These are phyloP conservation scores for Yamadazyma olivae DNA, from an alignment of 805 yeast genomes.

Conservation along the genomic window DNA sequence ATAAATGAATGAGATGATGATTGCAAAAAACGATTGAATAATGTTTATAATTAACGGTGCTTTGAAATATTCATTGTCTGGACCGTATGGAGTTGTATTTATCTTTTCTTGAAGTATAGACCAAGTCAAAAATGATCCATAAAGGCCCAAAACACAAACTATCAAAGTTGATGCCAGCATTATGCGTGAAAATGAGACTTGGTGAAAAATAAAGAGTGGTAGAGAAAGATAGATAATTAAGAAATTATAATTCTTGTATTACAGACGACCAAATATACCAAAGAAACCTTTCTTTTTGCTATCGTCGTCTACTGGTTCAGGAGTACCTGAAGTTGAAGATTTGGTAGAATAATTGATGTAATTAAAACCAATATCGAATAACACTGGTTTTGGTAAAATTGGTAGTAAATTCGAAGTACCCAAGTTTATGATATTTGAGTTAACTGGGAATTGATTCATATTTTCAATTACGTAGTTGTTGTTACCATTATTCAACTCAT, in stretches of 20 bases:
- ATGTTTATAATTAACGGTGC: constrained; percentile 78
- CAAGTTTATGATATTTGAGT: constrained; percentile 21
- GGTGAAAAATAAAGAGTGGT: not conserved
- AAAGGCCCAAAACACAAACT: constrained; percentile 59
- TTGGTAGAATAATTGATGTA: constrained; percentile 51
- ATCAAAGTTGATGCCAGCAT: constrained; percentile 20
- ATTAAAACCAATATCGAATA: constrained; percentile 88
- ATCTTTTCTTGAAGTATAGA: constrained; percentile 88
- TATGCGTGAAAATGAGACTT: not conserved
- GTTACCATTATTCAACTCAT: constrained; percentile 15
- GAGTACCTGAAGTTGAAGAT: constrained; percentile 11
- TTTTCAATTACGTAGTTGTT: constrained; percentile 39
- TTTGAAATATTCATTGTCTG: constrained; percentile 48
- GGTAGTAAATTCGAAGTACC: constrained; percentile 43
- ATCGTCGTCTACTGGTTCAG: constrained; percentile 13
- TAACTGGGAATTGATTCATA: constrained; percentile 35
- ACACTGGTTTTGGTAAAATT: constrained; percentile 78
- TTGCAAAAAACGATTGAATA: constrained; percentile 72
- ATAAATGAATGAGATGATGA: constrained; percentile 62
- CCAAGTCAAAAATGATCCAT: constrained; percentile 87
- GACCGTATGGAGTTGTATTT: constrained; percentile 70
- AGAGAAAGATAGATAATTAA: too few relatives aligned
- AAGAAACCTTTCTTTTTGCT: constrained; percentile 60
- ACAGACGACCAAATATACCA: constrained; percentile 61
- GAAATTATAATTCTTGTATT: too few relatives aligned